Conservation (phyloP, 2,329 filamentous ascomycete genomes). For the Aspergillus bombycis region DNA sequence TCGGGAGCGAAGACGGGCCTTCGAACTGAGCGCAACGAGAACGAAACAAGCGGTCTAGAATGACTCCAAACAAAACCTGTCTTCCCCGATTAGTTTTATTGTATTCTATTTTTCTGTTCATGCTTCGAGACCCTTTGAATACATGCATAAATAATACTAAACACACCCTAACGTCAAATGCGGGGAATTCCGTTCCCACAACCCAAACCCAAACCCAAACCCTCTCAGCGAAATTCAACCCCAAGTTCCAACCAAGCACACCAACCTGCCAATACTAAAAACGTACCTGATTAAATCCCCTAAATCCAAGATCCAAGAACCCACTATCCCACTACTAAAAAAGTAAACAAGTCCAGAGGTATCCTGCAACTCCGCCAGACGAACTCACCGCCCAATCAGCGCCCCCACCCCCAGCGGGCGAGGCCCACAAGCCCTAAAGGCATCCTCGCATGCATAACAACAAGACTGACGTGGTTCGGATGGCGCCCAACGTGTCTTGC, state of each 20-base stretch:
- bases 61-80: too few relatives aligned
- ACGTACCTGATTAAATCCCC: background rate
- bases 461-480: background rate
- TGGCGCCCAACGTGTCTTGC: background rate
- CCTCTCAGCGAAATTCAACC: background rate
- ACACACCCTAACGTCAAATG: background rate
- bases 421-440: slow-evolving; percentile 2
- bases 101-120: background rate
- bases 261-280: background rate
- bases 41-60: background rate
- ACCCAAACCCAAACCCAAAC: background rate
- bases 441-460: background rate
- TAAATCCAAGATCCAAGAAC: background rate
- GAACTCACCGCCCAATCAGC: background rate
- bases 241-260: background rate
- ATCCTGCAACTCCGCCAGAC: background rate
- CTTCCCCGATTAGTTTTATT: too few relatives aligned
- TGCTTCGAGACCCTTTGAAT: background rate
- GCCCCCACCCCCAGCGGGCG: background rate
- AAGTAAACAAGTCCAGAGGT: background rate
- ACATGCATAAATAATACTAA: background rate
- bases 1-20: too few relatives aligned
- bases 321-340: too few relatives aligned
- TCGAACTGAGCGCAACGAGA: background rate
- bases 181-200: background rate